Base-by-base conservation (phyloP, 2,329 filamentous ascomycete genomes). In the Ophiognomonia clavigignenti-juglandacearum region DNA sequence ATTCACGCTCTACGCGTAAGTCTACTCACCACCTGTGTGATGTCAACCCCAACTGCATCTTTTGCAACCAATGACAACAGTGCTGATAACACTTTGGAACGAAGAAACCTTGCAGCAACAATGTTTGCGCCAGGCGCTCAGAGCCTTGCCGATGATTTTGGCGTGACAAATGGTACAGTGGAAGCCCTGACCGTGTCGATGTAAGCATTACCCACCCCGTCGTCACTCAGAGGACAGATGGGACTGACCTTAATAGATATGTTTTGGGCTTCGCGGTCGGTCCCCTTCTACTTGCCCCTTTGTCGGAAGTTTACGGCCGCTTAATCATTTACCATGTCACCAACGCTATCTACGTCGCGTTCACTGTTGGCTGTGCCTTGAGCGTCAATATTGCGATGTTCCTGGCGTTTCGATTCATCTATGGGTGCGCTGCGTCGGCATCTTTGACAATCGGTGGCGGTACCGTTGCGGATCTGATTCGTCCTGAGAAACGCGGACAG, bases 361-460 rank as follows among this genome's bases (percentile, higher is more conserved):
- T 27, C 18, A 50, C 43, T 10, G 20, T 47, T 16, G 48, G 39
- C 14, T 43, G 38, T n/a, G 48, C 48, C 3, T 35, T 18, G 4
- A 43, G 43, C 34, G 39, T 27, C 18, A 27, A 39, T 20, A 23
- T 27, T 6, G 43, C 43, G 32, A 40, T 39, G 43, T 47, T 47
- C 31, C 18, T 51, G 27, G 48, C 43, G 10, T 51, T 47, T 18
- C 45, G 47, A 6, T 38, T 49, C 13, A 5, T 45, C n/a, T 26
- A 9, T n/a, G 41, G 42, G 7, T 24, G 10, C 8, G 26, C 27
- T 1, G 47, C 20, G n/a, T 22, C 36, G 3, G n/a, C 36, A 4
- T 22, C 23, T 2, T 34, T 46, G 42, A n/a, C 47, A 14, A n/a
- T 36, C 18, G 47, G 47, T 16, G 47, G 47, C 3, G 47, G 48